phyloP scores from a whole-genome alignment of 768 basidiomycete species.

The Kwoniella newhampshirensis region DNA sequence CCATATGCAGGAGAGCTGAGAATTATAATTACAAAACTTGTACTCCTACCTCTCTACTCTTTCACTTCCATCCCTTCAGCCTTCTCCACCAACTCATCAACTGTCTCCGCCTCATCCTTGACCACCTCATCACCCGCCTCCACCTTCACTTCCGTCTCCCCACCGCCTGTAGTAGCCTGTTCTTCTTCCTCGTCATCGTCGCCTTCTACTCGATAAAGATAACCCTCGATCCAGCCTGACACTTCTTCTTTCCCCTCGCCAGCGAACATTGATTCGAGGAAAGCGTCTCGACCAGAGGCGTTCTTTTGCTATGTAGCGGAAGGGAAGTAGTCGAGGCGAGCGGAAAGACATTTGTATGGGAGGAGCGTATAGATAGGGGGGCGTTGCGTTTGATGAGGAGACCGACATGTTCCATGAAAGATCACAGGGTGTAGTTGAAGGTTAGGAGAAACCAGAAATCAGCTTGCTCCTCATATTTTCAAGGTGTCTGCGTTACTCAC shows the following conservation, averaged over 20 bases:
- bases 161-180: conserved; percentile 60
- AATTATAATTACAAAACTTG: neutral
- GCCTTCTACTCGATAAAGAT: conserved; percentile 71
- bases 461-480: no score
- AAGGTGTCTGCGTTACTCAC: no score
- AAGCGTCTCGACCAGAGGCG: conserved; percentile 45
- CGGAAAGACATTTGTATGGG: conserved; percentile 58
- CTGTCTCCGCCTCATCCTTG: conserved; percentile 56
- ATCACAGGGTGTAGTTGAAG: neutral
- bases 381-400: no score
- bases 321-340: no score
- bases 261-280: conserved; percentile 47
- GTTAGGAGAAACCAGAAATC: neutral
- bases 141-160: conserved; percentile 82
- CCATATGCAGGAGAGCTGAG: no score
- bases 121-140: conserved; percentile 78
- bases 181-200: conserved; percentile 75
- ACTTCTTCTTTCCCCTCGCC: conserved; percentile 53
- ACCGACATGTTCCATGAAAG: conserved; percentile 7
- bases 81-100: conserved; percentile 38
- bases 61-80: conserved; percentile 27
- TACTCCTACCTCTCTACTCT: neutral
- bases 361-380: conserved; percentile 51
- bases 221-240: conserved; percentile 54
- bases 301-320: conserved; percentile 45